Evolutionary conservation across 1,139 yeast genomes (phyloP), one percentile per base, ranked within the genome.

Genomic region (Casaregolazyma lundiana): DNA sequence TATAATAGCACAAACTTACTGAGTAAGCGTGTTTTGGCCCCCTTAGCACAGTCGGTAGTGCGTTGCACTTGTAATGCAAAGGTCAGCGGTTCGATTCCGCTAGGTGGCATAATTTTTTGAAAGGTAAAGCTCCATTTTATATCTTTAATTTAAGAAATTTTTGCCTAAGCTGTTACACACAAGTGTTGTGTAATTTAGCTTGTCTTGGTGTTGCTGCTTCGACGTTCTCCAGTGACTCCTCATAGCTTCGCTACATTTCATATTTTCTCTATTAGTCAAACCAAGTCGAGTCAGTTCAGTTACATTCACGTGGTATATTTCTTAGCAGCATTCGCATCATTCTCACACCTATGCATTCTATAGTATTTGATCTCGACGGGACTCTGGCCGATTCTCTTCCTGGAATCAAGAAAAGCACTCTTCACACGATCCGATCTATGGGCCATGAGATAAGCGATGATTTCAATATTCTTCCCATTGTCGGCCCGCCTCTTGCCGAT

Each of bases 11-110:
- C 32, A 26, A 26, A 26, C 11, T 15, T 26, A 15, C 32, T 15
- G 11, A n/a, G 6, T 6, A 26, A n/a, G 4, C 32, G 32, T 26
- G 32, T 24, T 42, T 37, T 47, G 35, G 73, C 77, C 77, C 67
- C 71, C 73, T 73, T 75, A 76, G 78, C 78, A 76, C 72, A 75
- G 79, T 42, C 57, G 78, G 78, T 74, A 75, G 75, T 77, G 79
- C 80, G 76, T 75, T 77, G 78, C 80, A 75, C 79, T 75, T 77
- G 79, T 75, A 75, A 74, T 74, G 78, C 78, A 76, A 77, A 76
- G 78, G 73, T 70, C 77, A 71, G 71, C 75, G 77, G 77, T 73
- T 73, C 77, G 72, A 73, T 67, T 72, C 78, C 77, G 77, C 71
- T 73, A 73, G 77, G 71, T 65, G 77, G 78, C 78, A 73, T 40